Conservation (phyloP, 805 yeast genomes). For the Yamadazyma laniorum region DNA sequence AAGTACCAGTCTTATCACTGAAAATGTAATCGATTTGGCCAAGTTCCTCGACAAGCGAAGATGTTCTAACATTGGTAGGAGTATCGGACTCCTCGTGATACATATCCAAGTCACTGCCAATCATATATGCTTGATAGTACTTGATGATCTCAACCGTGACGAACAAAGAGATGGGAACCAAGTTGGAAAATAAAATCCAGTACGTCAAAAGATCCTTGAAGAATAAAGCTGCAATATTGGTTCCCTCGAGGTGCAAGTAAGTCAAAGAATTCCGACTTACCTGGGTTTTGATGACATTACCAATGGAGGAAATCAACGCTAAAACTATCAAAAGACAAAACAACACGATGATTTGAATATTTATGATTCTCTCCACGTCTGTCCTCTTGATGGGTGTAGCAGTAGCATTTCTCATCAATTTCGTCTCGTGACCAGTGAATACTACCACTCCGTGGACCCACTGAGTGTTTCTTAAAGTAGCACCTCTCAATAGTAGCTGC, state of each 20-base stretch:
- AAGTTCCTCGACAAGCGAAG: constrained; percentile 92
- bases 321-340: constrained; percentile 76
- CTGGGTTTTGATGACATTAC: constrained; percentile 74
- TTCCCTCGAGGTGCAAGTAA: constrained; percentile 68
- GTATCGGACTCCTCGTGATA: constrained; percentile 86
- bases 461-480: constrained; percentile 88
- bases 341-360: constrained; percentile 84
- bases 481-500: constrained; percentile 90
- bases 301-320: constrained; percentile 78
- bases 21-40: constrained; percentile 97
- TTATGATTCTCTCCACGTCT: constrained; percentile 93
- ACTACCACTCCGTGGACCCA: constrained; percentile 94
- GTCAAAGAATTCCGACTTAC: constrained; percentile 51
- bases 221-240: constrained; percentile 66
- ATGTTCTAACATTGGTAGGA: constrained; percentile 92
- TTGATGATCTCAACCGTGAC: constrained; percentile 96
- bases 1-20: constrained; percentile 96
- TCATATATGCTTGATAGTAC: constrained; percentile 91
- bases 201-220: constrained; percentile 87
- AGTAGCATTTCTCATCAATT: constrained; percentile 96
- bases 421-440: constrained; percentile 98
- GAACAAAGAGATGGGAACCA: constrained; percentile 95
- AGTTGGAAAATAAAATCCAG: constrained; percentile 93
- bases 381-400: constrained; percentile 98
- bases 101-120: constrained; percentile 91